Evolutionary conservation across 345 rosid genomes (phyloP).

Genomic region (Citrus trifoliata): DNA sequence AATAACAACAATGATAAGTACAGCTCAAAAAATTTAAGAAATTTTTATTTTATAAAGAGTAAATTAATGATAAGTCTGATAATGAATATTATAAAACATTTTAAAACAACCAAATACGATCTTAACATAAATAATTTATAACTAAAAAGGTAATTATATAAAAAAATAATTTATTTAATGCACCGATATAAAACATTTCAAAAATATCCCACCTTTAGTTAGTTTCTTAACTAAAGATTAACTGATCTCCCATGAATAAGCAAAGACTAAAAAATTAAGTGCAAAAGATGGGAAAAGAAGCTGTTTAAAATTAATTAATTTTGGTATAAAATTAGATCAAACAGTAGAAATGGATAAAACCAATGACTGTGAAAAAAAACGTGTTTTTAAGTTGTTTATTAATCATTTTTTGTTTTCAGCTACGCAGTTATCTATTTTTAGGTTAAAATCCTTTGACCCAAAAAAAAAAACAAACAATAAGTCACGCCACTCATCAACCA

Average conservation of each 20-base stretch:
- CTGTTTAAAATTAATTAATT: no score
- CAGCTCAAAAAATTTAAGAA: no score
- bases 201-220: not conserved
- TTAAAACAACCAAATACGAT: no score
- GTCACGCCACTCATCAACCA: not conserved
- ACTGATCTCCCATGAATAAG: not conserved
- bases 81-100: no score
- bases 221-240: no score
- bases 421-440: not conserved
- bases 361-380: not conserved
- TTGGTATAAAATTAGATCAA: not conserved
- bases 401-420: no score
- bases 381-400: not conserved
- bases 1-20: accelerated
- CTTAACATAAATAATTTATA: not conserved
- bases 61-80: no score
- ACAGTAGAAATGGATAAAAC: not conserved
- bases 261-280: not conserved
- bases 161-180: not conserved
- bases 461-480: not conserved
- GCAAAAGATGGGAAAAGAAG: not conserved
- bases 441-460: not conserved
- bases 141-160: not conserved
- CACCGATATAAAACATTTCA: not conserved
- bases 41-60: no score